Conservation (phyloP, 305 asterid species). For the Rubia peregrina region DNA sequence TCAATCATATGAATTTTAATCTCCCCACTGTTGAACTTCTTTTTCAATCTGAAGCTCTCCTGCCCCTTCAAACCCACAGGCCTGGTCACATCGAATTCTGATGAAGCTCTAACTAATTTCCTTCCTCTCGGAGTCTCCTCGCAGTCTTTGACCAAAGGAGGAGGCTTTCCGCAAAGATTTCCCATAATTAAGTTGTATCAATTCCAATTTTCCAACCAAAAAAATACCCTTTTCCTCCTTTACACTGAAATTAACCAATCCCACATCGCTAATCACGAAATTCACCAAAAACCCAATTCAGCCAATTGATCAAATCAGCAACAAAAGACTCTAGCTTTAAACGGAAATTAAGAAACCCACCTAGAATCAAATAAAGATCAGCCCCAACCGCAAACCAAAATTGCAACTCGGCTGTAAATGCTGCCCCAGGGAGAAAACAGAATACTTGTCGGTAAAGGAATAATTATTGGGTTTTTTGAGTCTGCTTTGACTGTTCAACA, state of each 20-base stretch:
- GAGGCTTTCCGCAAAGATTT: conserved; percentile 68
- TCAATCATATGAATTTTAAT: conserved; percentile 50
- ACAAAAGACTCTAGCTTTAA: conserved; percentile 15
- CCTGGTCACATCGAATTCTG: conserved; percentile 43
- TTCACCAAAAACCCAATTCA: conserved; percentile 20
- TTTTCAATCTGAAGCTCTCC: conserved; percentile 53
- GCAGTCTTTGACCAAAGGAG: conserved; percentile 42
- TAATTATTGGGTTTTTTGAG: conserved; percentile 7
- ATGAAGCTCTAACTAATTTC: conserved; percentile 45
- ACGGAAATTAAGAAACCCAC: conserved; percentile 11
- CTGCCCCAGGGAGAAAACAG: conserved; percentile 1
- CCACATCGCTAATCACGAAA: conserved; percentile 17
- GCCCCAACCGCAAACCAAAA: conserved; percentile 5
- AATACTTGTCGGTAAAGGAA: conserved; percentile 17
- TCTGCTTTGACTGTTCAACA: conserved; percentile 28
- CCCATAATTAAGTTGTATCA: conserved; percentile 52
- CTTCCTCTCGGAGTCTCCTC: conserved; percentile 57
- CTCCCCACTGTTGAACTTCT: conserved; percentile 43
- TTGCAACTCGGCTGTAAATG: neutral
- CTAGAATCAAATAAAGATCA: conserved; percentile 8
- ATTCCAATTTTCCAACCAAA: conserved; percentile 13
- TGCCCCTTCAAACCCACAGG: conserved; percentile 52
- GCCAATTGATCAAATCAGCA: conserved; percentile 16
- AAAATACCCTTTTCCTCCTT: conserved; percentile 24
- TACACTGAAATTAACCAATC: conserved; percentile 25